Percentiles rank a stretch among this genome's conserved stretches.
These are phyloP conservation scores for Diaporthe humulicola DNA, from an alignment of 2,329 filamentous ascomycete species.

Conservation along the genomic window DNA sequence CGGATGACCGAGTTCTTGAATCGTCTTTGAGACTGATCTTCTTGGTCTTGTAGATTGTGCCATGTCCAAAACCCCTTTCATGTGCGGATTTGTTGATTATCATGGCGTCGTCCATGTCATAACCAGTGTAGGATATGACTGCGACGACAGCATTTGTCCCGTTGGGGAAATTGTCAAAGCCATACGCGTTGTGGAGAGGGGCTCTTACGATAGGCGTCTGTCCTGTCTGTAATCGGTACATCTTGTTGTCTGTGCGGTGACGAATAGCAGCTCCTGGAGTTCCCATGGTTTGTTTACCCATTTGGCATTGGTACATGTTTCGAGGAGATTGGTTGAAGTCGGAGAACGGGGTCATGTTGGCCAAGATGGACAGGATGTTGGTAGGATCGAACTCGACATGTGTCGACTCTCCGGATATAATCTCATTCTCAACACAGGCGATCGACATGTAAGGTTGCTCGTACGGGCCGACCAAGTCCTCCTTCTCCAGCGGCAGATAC, in stretches of 20 bases:
- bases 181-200: conserved; percentile 94
- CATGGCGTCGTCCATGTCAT: conserved; percentile 99
- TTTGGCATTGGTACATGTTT: conserved; percentile 99
- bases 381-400: conserved; percentile 96
- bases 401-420: conserved; percentile 88
- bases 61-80: conserved; percentile 94
- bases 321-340: conserved; percentile 98
- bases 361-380: conserved; percentile 96
- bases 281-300: conserved; percentile 99
- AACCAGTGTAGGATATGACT: conserved; percentile 98
- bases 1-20: conserved; percentile 73
- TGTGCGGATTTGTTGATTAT: conserved; percentile 98
- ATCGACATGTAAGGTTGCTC: conserved; percentile 99
- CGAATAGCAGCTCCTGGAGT: conserved; percentile 88
- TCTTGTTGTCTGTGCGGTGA: conserved; percentile 96
- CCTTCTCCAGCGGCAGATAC: conserved; percentile 87
- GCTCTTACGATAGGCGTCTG: conserved; percentile 95
- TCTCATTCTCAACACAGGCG: conserved; percentile 88
- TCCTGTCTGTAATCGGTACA: conserved; percentile 93
- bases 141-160: conserved; percentile 96
- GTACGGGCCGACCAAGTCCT: conserved; percentile 91
- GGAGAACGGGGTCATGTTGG: conserved; percentile 99
- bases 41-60: conserved; percentile 98
- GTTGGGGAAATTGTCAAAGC: conserved; percentile 98
- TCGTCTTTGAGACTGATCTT: conserved; percentile 89